Conservation (phyloP, 2,329 filamentous ascomycete species). For the Xylariaceae sp. region DNA sequence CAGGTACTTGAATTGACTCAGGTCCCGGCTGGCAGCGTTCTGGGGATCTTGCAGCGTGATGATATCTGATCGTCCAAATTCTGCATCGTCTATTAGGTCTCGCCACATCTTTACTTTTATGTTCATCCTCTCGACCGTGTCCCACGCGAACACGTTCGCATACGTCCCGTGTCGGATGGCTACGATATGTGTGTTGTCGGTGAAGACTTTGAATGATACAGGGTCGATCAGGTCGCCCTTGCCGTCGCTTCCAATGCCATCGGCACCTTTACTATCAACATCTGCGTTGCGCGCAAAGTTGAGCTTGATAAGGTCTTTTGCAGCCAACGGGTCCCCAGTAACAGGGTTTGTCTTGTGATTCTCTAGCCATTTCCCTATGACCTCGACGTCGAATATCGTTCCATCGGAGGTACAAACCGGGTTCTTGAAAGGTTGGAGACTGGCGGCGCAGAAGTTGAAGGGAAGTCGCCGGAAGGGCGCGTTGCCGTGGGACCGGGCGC, state of each 20-base stretch:
- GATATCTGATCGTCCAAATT: slow-evolving; percentile 86
- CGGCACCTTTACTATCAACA: slow-evolving; percentile 41
- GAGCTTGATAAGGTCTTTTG: slow-evolving; percentile 81
- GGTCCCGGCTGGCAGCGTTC: slow-evolving; percentile 75
- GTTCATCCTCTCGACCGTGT: slow-evolving; percentile 92
- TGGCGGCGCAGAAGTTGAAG: slow-evolving; percentile 97
- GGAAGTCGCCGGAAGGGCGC: slow-evolving; percentile 81
- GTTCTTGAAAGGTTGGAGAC: slow-evolving; percentile 89
- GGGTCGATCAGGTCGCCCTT: slow-evolving; percentile 87
- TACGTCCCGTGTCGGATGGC: slow-evolving; percentile 75
- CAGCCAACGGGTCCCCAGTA: slow-evolving; percentile 71
- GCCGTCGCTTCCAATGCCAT: slow-evolving; percentile 42
- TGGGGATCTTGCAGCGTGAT: slow-evolving; percentile 96
- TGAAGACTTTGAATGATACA: slow-evolving; percentile 95
- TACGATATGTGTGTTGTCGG: slow-evolving; percentile 95
- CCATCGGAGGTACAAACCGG: slow-evolving; percentile 87
- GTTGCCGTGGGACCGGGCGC: slow-evolving; percentile 52
- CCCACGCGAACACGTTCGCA: slow-evolving; percentile 94
- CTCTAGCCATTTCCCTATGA: slow-evolving; percentile 90
- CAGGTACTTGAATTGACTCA: slow-evolving; percentile 85
- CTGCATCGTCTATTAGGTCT: slow-evolving; percentile 81
- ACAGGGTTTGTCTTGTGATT: slow-evolving; percentile 93
- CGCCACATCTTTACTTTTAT: slow-evolving; percentile 96
- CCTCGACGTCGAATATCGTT: slow-evolving; percentile 91
- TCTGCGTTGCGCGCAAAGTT: slow-evolving; percentile 90